Evolutionary conservation across 2,329 filamentous ascomycete genomes (phyloP).

Genomic region (Emergomyces pasteurianus): DNA sequence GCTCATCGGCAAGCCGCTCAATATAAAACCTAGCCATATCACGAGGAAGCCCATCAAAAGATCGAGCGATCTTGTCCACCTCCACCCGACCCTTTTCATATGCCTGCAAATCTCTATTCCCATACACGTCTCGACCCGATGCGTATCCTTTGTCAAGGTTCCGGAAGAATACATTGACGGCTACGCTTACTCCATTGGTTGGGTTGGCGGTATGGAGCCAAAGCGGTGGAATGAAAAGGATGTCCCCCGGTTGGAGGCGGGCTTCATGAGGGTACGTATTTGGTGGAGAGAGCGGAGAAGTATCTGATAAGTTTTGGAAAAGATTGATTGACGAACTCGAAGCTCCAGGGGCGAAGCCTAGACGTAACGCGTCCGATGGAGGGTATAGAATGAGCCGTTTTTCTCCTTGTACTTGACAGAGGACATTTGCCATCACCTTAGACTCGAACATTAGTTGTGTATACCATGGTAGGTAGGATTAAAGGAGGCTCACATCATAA

Average conservation of each 20-base stretch:
- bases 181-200: slow-evolving; percentile 48
- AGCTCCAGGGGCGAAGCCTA: slow-evolving; percentile 62
- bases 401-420: slow-evolving; percentile 63
- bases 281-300: slow-evolving; percentile 46
- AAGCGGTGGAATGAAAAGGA: slow-evolving; percentile 68
- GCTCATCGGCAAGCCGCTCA: slow-evolving; percentile 56
- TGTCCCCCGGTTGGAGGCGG: slow-evolving; percentile 56
- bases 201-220: slow-evolving; percentile 62
- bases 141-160: slow-evolving; percentile 58
- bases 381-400: slow-evolving; percentile 70
- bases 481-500: slow-evolving; percentile 52
- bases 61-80: slow-evolving; percentile 48
- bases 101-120: slow-evolving; percentile 70
- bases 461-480: slow-evolving; percentile 4
- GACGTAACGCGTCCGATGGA: slow-evolving; percentile 56
- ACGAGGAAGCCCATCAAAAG: slow-evolving; percentile 42
- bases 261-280: slow-evolving; percentile 56
- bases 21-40: slow-evolving; percentile 67
- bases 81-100: slow-evolving; percentile 73
- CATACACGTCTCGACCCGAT: slow-evolving; percentile 70
- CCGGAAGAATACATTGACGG: slow-evolving; percentile 84
- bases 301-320: slow-evolving; percentile 40
- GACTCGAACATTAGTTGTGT: slow-evolving; percentile 2
- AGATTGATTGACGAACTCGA: slow-evolving; percentile 71
- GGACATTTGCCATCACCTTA: slow-evolving; percentile 77